A percentile compares a stretch with the other conserved stretches of the same genome.
These are phyloP conservation scores for Glycine soja DNA, from an alignment of 306 rosid species.

Conservation along the genomic window DNA sequence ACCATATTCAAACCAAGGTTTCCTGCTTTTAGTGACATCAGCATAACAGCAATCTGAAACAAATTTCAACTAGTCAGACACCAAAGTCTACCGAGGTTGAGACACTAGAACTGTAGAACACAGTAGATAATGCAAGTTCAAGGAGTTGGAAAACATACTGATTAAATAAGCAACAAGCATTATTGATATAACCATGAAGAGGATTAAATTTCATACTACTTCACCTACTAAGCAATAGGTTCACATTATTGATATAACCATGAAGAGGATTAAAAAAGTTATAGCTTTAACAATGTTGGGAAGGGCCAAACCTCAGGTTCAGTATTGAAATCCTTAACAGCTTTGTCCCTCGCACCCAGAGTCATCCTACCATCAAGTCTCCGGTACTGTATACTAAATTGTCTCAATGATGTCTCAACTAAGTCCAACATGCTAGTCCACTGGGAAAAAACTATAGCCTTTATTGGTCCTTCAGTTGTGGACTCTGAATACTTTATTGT, in stretches of 20 bases:
- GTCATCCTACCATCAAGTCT: slow-evolving; percentile 97
- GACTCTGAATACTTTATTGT: slow-evolving; percentile 57
- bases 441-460: slow-evolving; percentile 90
- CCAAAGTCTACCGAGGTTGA: slow-evolving; percentile 41
- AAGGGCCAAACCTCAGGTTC: slow-evolving; percentile 83
- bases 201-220: slow-evolving; percentile 30
- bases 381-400: slow-evolving; percentile 63
- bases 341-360: slow-evolving; percentile 78
- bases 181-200: slow-evolving; percentile 19
- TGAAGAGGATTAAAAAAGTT: too few relatives aligned
- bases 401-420: slow-evolving; percentile 67
- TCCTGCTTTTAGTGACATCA: slow-evolving; percentile 98
- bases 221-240: slow-evolving; percentile 17
- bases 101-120: slow-evolving; percentile 19
- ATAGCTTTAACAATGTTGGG: slow-evolving; percentile 35
- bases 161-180: slow-evolving; percentile 27
- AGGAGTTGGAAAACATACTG: slow-evolving; percentile 25
- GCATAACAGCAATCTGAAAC: slow-evolving; percentile 85
- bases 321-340: slow-evolving; percentile 84
- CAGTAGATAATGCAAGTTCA: slow-evolving; percentile 36
- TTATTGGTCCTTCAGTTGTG: slow-evolving; percentile 62
- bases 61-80: slow-evolving; percentile 42
- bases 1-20: slow-evolving; percentile 98
- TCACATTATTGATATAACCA: too few relatives aligned
- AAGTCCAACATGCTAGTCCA: slow-evolving; percentile 98